These are phyloP conservation scores for Malassezia psittaci DNA, from an alignment of 1,284 basidiomycete genomes.

Conservation along the genomic window DNA sequence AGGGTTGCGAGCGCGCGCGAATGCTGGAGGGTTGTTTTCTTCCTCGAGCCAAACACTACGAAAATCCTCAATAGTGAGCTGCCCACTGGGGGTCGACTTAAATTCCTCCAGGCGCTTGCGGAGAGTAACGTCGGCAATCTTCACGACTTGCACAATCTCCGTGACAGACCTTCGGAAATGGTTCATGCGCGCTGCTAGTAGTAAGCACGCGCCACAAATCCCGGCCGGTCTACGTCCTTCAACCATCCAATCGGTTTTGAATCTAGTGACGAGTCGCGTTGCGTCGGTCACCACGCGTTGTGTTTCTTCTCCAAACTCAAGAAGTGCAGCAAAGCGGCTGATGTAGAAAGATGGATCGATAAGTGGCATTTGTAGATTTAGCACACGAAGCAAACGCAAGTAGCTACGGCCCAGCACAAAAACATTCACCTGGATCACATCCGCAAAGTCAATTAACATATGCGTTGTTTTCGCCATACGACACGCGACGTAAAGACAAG, in stretches of 20 bases:
- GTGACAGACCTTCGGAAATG: conserved; percentile 84
- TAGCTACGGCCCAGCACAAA: conserved; percentile 95
- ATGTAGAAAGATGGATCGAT: conserved; percentile 97
- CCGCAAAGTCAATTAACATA: conserved; percentile 93
- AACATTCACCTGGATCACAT: conserved; percentile 64
- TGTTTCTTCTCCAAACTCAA: conserved; percentile 92
- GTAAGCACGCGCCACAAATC: conserved; percentile 87
- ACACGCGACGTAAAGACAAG: conserved; percentile 90
- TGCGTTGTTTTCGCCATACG: conserved; percentile 77
- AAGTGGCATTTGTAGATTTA: conserved; percentile 71
- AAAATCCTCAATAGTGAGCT: conserved; percentile 80
- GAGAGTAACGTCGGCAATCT: conserved; percentile 88
- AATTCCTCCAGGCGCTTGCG: conserved; percentile 94
- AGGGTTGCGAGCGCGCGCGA: conserved; percentile 59
- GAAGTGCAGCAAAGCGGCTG: conserved; percentile 84
- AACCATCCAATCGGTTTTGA: conserved; percentile 95
- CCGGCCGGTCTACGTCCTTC: conserved; percentile 88
- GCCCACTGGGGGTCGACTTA: conserved; percentile 73
- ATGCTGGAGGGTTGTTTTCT: conserved; percentile 75
- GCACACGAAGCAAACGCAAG: conserved; percentile 78
- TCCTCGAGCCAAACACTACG: conserved; percentile 82
- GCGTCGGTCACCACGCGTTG: conserved; percentile 86
- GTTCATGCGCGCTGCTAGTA: conserved; percentile 96
- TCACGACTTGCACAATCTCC: conserved; percentile 87
- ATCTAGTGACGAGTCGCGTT: conserved; percentile 81